These are phyloP conservation scores for Gigaspora rosea DNA, from an alignment of 192 early-diverging fungal species.

Conservation along the genomic window DNA sequence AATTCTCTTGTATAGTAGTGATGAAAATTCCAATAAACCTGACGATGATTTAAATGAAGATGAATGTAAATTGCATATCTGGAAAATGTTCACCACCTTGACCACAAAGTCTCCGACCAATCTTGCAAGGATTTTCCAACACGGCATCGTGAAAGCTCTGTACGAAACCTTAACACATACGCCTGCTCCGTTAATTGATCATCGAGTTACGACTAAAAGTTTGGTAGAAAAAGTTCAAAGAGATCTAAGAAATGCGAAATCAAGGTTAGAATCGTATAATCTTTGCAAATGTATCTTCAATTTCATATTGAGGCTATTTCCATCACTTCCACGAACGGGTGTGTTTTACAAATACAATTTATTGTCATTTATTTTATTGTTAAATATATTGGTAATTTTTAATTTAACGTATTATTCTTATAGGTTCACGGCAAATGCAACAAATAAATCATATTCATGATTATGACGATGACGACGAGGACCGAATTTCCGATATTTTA, in stretches of 20 bases:
- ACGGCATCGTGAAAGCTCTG: neutral
- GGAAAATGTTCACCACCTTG: slow-evolving; percentile 10
- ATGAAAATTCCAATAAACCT: neutral
- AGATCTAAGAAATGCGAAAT: neutral
- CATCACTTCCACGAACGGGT: neutral
- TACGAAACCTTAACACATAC: neutral
- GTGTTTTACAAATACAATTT: neutral
- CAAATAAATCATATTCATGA: too few species aligned
- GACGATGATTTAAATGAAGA: neutral
- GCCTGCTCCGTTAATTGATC: neutral
- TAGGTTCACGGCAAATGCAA: too few species aligned
- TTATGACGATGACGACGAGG: too few species aligned
- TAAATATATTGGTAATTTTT: neutral
- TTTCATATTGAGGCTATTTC: neutral
- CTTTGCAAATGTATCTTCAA: neutral
- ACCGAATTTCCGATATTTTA: too few species aligned
- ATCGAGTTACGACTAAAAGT: neutral
- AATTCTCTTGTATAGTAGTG: neutral
- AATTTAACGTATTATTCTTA: neutral
- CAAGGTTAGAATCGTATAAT: neutral
- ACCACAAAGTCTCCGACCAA: neutral
- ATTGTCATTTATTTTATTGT: neutral
- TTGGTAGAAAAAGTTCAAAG: neutral
- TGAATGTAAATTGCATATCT: neutral
- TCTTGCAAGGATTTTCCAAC: neutral